Percentiles rank a stretch among this genome's conserved stretches.
phyloP scores from a whole-genome alignment of 2,329 filamentous ascomycete species.

The Scedosporium apiospermum region DNA sequence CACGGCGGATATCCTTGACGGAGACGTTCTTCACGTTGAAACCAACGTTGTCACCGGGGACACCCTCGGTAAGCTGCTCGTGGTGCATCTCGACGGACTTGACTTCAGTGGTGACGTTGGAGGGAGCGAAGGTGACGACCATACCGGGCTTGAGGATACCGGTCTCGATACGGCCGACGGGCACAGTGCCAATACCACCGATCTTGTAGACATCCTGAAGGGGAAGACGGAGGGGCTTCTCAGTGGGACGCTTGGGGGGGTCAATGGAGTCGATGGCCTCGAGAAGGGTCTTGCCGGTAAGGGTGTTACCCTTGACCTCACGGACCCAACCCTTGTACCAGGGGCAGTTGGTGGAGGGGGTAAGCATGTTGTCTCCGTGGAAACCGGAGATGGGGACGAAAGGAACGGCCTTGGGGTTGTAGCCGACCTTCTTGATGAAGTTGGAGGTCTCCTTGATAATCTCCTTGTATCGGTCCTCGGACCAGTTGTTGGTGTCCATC shows the following conservation, averaged over 20 bases:
- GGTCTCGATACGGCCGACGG: conserved; percentile 99
- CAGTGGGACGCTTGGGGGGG: conserved; percentile 81
- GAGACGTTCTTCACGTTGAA: conserved; percentile 99
- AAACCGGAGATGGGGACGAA: conserved; percentile 99
- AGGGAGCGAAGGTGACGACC: conserved; percentile 97
- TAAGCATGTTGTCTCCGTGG: conserved; percentile 99
- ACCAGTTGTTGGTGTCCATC: conserved; percentile 99
- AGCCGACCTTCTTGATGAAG: conserved; percentile 99
- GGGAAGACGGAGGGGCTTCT: conserved; percentile 99
- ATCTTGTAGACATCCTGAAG: conserved; percentile 99
- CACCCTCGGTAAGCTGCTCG: conserved; percentile 93
- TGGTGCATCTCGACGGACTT: conserved; percentile 99
- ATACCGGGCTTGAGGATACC: conserved; percentile 85
- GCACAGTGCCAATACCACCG: conserved; percentile 98
- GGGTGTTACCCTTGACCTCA: conserved; percentile 74
- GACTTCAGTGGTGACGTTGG: conserved; percentile 99
- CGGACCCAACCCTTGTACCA: conserved; percentile 99
- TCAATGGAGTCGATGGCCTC: conserved; percentile 98
- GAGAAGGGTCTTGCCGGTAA: conserved; percentile 91
- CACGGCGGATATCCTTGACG: conserved; percentile 99
- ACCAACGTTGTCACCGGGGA: conserved; percentile 99
- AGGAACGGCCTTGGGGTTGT: conserved; percentile 97
- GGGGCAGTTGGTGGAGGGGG: conserved; percentile 81
- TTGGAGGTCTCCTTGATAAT: conserved; percentile 99
- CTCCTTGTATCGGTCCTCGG: conserved; percentile 90